Conservation (phyloP, 257 asterid genomes). For the Capsicum pubescens region DNA sequence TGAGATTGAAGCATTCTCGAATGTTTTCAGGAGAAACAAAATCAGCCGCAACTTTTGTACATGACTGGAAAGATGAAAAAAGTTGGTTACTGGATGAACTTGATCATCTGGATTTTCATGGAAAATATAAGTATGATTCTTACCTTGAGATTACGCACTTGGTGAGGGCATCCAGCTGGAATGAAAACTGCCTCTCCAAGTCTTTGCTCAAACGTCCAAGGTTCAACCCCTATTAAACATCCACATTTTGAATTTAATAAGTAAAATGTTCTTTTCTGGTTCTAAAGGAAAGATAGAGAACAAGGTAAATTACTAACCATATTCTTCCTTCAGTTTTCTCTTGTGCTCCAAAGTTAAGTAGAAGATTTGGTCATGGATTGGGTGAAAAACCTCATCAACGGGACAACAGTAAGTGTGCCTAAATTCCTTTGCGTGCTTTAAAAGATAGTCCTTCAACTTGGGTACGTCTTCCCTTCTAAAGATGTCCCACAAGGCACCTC, state of each 20-base stretch:
- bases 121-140: neutral
- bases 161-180: constrained; percentile 99
- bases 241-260: constrained; percentile 14
- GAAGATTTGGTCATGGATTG: constrained; percentile 91
- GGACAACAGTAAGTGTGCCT: constrained; percentile 86
- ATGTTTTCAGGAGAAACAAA: constrained; percentile 94
- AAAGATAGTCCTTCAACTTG: constrained; percentile 70
- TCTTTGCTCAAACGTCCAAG: constrained; percentile 92
- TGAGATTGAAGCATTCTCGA: constrained; percentile 71
- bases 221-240: constrained; percentile 64
- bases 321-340: constrained; percentile 78
- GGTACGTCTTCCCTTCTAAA: constrained; percentile 91
- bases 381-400: constrained; percentile 88
- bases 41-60: constrained; percentile 94
- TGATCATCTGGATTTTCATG: neutral
- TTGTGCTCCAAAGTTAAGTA: constrained; percentile 80
- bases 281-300: neutral
- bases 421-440: constrained; percentile 70
- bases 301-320: constrained; percentile 50
- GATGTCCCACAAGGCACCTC: constrained; percentile 94
- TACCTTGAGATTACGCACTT: constrained; percentile 96
- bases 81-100: neutral
- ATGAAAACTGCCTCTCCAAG: constrained; percentile 95
- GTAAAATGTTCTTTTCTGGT: constrained; percentile 4
- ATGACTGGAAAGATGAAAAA: constrained; percentile 61